phyloP scores from a whole-genome alignment of 352 stramenopile genomes.

The Phytophthora sp. region DNA sequence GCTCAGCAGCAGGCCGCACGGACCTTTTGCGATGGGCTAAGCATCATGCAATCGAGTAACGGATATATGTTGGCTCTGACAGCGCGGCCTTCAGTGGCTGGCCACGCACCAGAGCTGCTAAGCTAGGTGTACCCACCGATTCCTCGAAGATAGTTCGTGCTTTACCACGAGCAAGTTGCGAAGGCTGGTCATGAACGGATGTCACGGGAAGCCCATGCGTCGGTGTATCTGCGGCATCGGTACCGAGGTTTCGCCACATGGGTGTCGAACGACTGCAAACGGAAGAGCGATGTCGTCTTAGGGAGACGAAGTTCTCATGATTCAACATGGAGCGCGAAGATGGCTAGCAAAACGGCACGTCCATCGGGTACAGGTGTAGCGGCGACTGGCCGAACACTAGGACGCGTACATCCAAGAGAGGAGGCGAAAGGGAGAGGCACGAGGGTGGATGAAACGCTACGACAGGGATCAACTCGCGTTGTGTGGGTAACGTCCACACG shows the following conservation, averaged over 20 bases:
- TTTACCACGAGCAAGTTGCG: slow-evolving; percentile 51
- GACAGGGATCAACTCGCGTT: too few relatives aligned
- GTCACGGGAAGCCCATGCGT: slow-evolving; percentile 44
- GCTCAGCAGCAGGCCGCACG: slow-evolving; percentile 39
- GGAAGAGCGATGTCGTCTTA: slow-evolving; percentile 36
- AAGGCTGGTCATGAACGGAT: slow-evolving; percentile 41
- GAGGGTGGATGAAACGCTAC: too few relatives aligned
- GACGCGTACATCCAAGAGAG: slow-evolving; percentile 64
- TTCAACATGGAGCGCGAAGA: slow-evolving; percentile 47
- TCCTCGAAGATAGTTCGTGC: slow-evolving; percentile 31
- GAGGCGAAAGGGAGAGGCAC: slow-evolving; percentile 58
- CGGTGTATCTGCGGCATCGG: slow-evolving; percentile 58
- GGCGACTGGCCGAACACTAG: slow-evolving; percentile 53
- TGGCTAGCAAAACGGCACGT: slow-evolving; percentile 48
- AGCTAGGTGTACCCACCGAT: slow-evolving; percentile 56
- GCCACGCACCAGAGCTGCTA: slow-evolving; percentile 42
- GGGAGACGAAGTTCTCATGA: slow-evolving; percentile 37
- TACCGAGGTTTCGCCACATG: slow-evolving; percentile 59
- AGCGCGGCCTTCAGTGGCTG: slow-evolving; percentile 20
- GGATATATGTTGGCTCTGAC: slow-evolving; percentile 46
- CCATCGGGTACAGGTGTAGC: slow-evolving; percentile 33
- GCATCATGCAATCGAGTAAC: slow-evolving; percentile 49
- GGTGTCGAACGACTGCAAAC: slow-evolving; percentile 44
- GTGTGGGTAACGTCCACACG: too few relatives aligned
- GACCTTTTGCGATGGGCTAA: slow-evolving; percentile 50